phyloP scores from a whole-genome alignment of 1,284 basidiomycete species.

The Meripilus lineatus region DNA sequence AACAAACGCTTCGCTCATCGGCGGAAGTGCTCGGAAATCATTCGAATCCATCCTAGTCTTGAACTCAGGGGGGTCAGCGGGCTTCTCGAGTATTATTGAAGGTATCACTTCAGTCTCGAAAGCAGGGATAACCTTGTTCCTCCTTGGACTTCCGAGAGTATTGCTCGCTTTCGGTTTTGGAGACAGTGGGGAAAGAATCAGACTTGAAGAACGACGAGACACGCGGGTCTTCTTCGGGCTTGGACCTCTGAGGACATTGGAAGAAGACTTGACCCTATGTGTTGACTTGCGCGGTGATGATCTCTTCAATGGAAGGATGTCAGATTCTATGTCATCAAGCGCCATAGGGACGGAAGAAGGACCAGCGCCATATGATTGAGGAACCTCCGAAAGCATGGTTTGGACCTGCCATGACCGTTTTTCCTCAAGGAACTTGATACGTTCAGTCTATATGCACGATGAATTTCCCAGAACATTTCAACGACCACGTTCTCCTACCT shows the following conservation, averaged over 20 bases:
- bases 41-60: slow-evolving; percentile 21
- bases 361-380: slow-evolving; percentile 42
- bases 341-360: slow-evolving; percentile 8
- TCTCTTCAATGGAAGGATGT: slow-evolving; percentile 4
- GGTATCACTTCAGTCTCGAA: slow-evolving; percentile 67
- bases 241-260: slow-evolving; percentile 8
- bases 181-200: slow-evolving; percentile 22
- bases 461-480: no score
- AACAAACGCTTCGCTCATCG: slow-evolving; percentile 54
- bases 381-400: slow-evolving; percentile 53
- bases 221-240: slow-evolving; percentile 37
- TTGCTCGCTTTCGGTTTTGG: slow-evolving; percentile 16
- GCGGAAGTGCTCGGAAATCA: slow-evolving; percentile 36
- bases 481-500: slow-evolving; percentile 41
- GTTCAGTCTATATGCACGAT: slow-evolving; percentile 46
- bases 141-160: no score
- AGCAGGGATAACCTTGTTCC: slow-evolving; percentile 42
- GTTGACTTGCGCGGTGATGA: slow-evolving; percentile 37
- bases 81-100: no score
- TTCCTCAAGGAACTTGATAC: slow-evolving; percentile 59
- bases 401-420: slow-evolving; percentile 61
- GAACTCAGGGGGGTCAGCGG: slow-evolving; percentile 20
- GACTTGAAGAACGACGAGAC: slow-evolving; percentile 39
- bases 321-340: slow-evolving; percentile 4
- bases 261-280: slow-evolving; percentile 24